A percentile compares a stretch with the other conserved stretches of the same genome.
Evolutionary conservation across 768 basidiomycete species (phyloP).

Genomic region (Hysterangium stoloniferum): DNA sequence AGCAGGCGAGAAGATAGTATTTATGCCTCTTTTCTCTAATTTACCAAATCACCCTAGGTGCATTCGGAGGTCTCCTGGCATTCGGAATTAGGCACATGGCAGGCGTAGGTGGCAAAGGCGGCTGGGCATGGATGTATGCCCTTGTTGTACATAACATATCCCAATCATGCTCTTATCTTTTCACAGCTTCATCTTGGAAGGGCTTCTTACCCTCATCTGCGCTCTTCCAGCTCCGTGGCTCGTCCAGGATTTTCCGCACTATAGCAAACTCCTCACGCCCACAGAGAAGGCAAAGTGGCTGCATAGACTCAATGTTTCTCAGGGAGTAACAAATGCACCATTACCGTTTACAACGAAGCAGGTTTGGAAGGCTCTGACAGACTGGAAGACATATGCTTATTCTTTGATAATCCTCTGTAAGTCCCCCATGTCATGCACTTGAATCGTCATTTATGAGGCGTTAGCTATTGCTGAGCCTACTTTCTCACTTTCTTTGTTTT

Average conservation of each 20-base stretch:
- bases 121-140: constrained; percentile 21
- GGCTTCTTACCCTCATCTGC: constrained; percentile 28
- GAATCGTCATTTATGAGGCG: constrained; percentile 22
- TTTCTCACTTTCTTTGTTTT: constrained; percentile 30
- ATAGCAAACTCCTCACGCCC: constrained; percentile 27
- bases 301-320: constrained; percentile 25
- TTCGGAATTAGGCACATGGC: constrained; percentile 22
- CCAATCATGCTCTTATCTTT: neutral
- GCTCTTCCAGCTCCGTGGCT: constrained; percentile 17
- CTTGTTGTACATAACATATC: neutral
- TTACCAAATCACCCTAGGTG: constrained; percentile 11
- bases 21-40: neutral
- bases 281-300: constrained; percentile 27
- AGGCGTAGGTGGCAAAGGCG: constrained; percentile 17
- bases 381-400: constrained; percentile 21
- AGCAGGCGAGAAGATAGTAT: constrained; percentile 14
- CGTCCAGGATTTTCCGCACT: constrained; percentile 36
- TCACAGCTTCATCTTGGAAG: constrained; percentile 18
- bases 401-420: constrained; percentile 12
- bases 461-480: constrained; percentile 32
- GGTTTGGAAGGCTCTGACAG: constrained; percentile 19
- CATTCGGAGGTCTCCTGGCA: constrained; percentile 20
- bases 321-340: constrained; percentile 28
- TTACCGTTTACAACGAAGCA: constrained; percentile 24
- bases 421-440: neutral